Evolutionary conservation across 2,329 filamentous ascomycete genomes (phyloP).

Genomic region (Penicillium sp.): DNA sequence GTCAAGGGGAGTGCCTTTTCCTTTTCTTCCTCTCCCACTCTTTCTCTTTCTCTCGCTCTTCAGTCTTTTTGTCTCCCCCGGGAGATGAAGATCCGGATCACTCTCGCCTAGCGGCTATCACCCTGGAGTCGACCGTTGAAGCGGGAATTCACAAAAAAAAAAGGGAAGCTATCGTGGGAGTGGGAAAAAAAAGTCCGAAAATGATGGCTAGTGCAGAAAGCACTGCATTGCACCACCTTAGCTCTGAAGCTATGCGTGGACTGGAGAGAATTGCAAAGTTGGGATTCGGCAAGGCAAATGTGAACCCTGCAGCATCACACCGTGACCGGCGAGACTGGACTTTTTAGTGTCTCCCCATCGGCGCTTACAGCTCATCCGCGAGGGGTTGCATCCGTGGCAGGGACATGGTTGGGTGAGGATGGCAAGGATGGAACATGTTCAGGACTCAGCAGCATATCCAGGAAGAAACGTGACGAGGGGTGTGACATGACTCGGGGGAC

Average conservation of each 20-base stretch:
- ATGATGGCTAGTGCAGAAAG: not conserved
- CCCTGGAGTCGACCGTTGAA: not conserved
- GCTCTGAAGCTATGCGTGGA: not conserved
- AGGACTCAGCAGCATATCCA: conserved; percentile 2
- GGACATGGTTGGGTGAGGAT: conserved; percentile 7
- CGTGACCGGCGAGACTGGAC: conserved; percentile 9
- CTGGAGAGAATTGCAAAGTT: too few species aligned
- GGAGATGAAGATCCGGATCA: too few species aligned
- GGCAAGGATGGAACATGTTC: conserved; percentile 3
- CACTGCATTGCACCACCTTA: not conserved
- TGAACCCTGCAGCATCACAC: too few species aligned
- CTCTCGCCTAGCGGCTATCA: too few species aligned
- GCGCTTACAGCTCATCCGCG: conserved; percentile 19
- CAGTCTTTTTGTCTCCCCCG: not conserved
- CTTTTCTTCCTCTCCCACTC: too few species aligned
- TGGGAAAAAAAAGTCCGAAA: not conserved
- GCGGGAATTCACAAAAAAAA: conserved; percentile 13
- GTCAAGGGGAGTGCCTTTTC: too few species aligned
- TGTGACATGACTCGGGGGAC: not conserved
- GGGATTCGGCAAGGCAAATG: too few species aligned
- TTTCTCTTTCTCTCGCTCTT: not conserved
- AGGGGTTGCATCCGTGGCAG: conserved; percentile 10
- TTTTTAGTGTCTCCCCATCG: conserved; percentile 4
- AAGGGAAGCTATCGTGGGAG: not conserved
- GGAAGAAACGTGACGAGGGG: conserved; percentile 19